Base-by-base conservation (phyloP, 2,329 filamentous ascomycete species). In the Fusarium paranaense region DNA sequence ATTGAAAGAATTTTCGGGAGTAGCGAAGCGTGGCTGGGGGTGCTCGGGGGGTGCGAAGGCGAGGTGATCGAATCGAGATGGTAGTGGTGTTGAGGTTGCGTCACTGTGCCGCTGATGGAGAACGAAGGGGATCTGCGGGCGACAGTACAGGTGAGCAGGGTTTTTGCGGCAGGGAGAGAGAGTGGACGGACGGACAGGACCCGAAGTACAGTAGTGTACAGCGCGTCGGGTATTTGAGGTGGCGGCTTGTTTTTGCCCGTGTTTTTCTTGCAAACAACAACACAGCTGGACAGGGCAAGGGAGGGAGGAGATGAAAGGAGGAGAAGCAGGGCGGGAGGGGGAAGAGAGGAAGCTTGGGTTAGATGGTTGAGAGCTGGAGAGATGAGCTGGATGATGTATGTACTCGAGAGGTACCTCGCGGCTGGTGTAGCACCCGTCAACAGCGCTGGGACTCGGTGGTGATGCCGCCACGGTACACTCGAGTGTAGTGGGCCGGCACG, bases 1-100 rank as follows among this genome's bases (percentile, higher is more conserved):
- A 79, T 78, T 78, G 78, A 76, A 61, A 62, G 66, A 50, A 67
- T 75, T 71, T 71, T 75, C 66, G 67, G 72, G 61, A 66, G 73
- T 64, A 70, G 67, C 67, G 69, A 75, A 52, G 70, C 69, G 68
- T 75, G 73, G 70, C 69, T 70, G 77, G 73, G 75, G 66, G 61
- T 45, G 47, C 64, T 72, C 71, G 73, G 75, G 65, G 73, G 64
- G 66, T 75, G 72, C 67, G 73, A 75, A 64, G 70, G 73, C 60
- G 71, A 70, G 64, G 54, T 66, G 69, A 73, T 67, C 63, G 65
- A 73, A 74, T 73, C 64, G 65, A 74, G 76, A 73, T 74, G 75
- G 63, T 71, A 66, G 76, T 78, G 67, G 75, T 74, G 71, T 76
- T 67, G 73, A 72, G 72, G 72, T 78, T 78, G 77, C 77, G 77